Base-by-base conservation (phyloP, 495 filamentous ascomycete species). In the Astrothelium macrocarpum region DNA sequence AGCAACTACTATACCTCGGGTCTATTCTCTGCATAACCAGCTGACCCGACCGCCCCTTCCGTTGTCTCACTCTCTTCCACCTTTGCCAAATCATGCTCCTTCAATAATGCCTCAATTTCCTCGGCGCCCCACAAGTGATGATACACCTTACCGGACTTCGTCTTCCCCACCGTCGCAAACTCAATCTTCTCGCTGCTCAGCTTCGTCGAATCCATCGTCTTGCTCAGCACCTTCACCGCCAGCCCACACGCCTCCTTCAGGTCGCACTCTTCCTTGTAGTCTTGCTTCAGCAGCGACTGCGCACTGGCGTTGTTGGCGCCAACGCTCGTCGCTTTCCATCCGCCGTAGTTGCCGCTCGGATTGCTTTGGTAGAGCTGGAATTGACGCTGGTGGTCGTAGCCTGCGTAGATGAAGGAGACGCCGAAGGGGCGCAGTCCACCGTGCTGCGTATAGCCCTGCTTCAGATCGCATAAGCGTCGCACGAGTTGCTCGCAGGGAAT, bases 341-440 rank as follows among this genome's bases (percentile, higher is more conserved):
- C 94, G 60, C 94, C 94, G 72, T 99, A 99, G 78, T 99, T 99
- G 65, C 94, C 94, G 70, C 89, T 95, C n/a, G 94, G 94, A 77
- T 99, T 99, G 82, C 91, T 96, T 75, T 97, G 91, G 81, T 99
- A 99, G 64, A 99, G 82, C 80, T 99, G 94, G 82, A 99, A 99
- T 73, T 97, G 87, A 64, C 91, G 85, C 73, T 92, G 89, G 53
- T 88, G 87, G 72, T 99, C 94, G 81, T 90, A 99, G 64, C 94
- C 94, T 59, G 94, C 94, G 75, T 99, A 99, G 82, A 99, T 97
- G 84, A 99, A 97, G 42, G 91, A 96, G 53, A 99, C 94, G 77
- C 94, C 94, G 71, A 99, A 99, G 26, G 94, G 94, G 67, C 94
- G 88, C 62, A 99, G 88, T 79, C 94, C 87, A 82, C 94, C 94